A percentile compares a stretch with the other conserved stretches of the same genome.
phyloP scores from a whole-genome alignment of 306 rosid species.

The Prunus dulcis region DNA sequence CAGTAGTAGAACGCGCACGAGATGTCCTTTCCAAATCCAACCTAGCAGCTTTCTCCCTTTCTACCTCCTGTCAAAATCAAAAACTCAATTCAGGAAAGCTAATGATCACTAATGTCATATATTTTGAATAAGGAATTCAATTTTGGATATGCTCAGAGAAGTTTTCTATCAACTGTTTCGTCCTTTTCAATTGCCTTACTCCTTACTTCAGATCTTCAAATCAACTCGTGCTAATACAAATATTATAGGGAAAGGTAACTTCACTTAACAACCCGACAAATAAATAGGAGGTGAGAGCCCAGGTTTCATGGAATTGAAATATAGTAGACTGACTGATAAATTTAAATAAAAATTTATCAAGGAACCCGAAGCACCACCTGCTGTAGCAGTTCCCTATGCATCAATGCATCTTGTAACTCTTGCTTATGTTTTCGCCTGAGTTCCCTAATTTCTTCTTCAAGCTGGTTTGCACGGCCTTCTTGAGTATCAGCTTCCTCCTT shows the following conservation, averaged over 20 bases:
- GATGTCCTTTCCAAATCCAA: slow-evolving; percentile 77
- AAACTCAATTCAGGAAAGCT: slow-evolving; percentile 27
- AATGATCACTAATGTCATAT: neutral
- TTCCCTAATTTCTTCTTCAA: slow-evolving; percentile 78
- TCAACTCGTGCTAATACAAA: neutral
- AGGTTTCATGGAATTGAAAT: neutral
- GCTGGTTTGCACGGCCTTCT: slow-evolving; percentile 91
- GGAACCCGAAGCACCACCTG: slow-evolving; percentile 62
- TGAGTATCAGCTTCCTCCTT: slow-evolving; percentile 99
- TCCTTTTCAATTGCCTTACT: neutral
- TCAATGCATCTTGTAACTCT: slow-evolving; percentile 82
- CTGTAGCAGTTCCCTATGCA: slow-evolving; percentile 83
- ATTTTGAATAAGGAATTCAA: neutral
- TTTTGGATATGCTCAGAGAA: slow-evolving; percentile 8
- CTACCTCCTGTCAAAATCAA: slow-evolving; percentile 67
- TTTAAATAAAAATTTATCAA: neutral
- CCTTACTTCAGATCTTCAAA: neutral
- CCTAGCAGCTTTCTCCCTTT: slow-evolving; percentile 90
- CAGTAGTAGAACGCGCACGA: slow-evolving; percentile 43
- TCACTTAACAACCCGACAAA: neutral
- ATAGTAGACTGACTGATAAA: neutral
- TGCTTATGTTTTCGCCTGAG: slow-evolving; percentile 84
- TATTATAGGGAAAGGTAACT: neutral
- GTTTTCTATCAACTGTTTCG: neutral
- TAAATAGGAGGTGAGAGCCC: neutral